Percentiles rank a stretch among this genome's conserved stretches.
phyloP scores from a whole-genome alignment of 129 eudicot species.

The Chrysanthemum lavandulifolium region DNA sequence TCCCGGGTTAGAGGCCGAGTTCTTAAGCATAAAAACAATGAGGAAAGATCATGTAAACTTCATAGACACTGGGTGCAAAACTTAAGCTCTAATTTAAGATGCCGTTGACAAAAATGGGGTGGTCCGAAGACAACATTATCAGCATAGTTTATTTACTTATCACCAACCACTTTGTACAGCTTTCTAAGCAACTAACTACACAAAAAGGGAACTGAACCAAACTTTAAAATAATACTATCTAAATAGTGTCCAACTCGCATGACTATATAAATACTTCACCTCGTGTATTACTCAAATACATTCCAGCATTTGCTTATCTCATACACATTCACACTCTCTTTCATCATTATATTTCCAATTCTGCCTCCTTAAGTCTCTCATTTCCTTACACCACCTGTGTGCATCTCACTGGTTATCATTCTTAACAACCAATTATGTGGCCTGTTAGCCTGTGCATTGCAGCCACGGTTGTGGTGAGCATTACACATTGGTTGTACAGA shows the following conservation, averaged over 20 bases:
- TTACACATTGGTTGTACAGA: slow-evolving; percentile 65
- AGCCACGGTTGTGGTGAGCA: slow-evolving; percentile 29
- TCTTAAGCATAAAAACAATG: background rate
- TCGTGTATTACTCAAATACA: slow-evolving; percentile 48
- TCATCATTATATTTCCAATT: slow-evolving; percentile 13
- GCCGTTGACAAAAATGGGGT: slow-evolving; percentile 52
- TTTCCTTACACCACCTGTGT: background rate
- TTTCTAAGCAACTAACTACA: slow-evolving; percentile 60
- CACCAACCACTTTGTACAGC: slow-evolving; percentile 57
- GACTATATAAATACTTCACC: slow-evolving; percentile 64
- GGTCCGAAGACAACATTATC: slow-evolving; percentile 41
- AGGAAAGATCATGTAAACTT: slow-evolving; percentile 67
- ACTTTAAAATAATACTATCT: slow-evolving; percentile 19
- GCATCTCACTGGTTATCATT: slow-evolving; percentile 4
- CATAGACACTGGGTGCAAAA: slow-evolving; percentile 45
- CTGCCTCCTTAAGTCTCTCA: slow-evolving; percentile 20
- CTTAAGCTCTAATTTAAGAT: slow-evolving; percentile 38
- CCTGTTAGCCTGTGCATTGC: slow-evolving; percentile 37
- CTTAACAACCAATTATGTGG: slow-evolving; percentile 41
- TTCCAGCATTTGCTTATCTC: slow-evolving; percentile 58
- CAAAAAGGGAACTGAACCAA: slow-evolving; percentile 36
- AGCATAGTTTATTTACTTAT: slow-evolving; percentile 33
- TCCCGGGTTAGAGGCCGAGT: background rate
- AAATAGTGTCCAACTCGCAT: slow-evolving; percentile 31
- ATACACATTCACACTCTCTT: slow-evolving; percentile 15